Evolutionary conservation across 805 yeast species (phyloP).

Genomic region (Yarrowia sp.): DNA sequence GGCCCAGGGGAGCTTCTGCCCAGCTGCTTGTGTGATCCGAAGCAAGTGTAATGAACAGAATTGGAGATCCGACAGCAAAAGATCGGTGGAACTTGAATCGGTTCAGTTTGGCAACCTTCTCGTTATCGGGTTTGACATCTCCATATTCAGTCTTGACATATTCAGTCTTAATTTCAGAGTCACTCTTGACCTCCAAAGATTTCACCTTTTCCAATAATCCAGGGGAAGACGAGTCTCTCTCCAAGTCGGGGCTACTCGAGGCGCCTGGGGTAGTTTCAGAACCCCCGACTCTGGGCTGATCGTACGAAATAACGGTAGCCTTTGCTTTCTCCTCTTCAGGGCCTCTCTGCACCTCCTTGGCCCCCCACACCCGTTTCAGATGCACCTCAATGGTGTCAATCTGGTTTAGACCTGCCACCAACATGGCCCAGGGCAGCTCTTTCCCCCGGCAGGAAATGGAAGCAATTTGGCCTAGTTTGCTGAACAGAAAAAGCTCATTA

Average conservation of each 20-base stretch:
- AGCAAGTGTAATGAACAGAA: slow-evolving; percentile 1
- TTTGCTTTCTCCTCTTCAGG: background rate
- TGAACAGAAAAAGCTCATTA: slow-evolving; percentile 19
- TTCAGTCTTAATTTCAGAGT: background rate
- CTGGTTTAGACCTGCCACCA: slow-evolving; percentile 25
- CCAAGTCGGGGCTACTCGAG: slow-evolving; percentile 3
- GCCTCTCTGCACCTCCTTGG: background rate
- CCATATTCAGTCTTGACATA: no score
- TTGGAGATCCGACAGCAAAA: slow-evolving; percentile 4
- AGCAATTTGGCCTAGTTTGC: slow-evolving; percentile 11
- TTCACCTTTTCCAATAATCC: slow-evolving; percentile 4
- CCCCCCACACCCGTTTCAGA: slow-evolving; percentile 1
- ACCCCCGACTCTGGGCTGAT: background rate
- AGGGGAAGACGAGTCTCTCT: background rate
- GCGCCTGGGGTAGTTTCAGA: background rate
- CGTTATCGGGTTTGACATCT: background rate
- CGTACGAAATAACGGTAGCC: slow-evolving; percentile 5
- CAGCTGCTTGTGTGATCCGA: background rate
- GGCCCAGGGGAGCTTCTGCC: slow-evolving; percentile 20
- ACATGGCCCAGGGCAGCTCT: slow-evolving; percentile 16
- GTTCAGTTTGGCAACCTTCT: background rate
- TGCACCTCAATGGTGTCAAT: slow-evolving; percentile 17
- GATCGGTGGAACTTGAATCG: slow-evolving; percentile 1
- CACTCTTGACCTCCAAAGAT: slow-evolving; percentile 1
- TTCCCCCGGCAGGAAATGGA: background rate